These are phyloP conservation scores for Cryptomeria japonica DNA, from an alignment of 75 land plant genomes.

Conservation along the genomic window DNA sequence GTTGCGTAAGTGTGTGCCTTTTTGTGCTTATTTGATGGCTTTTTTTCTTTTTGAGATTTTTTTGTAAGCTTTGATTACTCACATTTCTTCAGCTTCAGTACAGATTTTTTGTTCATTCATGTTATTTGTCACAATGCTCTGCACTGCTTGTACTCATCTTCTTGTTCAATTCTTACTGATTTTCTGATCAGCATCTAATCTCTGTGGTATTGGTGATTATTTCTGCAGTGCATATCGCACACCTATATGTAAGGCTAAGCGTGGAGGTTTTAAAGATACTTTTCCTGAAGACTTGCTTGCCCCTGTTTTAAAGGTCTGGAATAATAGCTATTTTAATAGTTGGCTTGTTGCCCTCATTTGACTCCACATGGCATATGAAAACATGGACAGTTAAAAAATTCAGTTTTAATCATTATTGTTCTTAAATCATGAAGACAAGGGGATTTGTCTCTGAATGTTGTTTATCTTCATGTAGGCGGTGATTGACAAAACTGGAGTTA, in stretches of 20 bases:
- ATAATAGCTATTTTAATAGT: neutral
- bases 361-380: neutral
- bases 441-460: neutral
- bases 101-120: neutral
- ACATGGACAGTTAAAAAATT: neutral
- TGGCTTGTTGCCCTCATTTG: neutral
- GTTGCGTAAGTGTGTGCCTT: constrained; percentile 74
- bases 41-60: neutral
- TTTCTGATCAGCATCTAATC: neutral
- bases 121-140: neutral
- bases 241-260: constrained; percentile 82
- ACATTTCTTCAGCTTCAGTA: neutral
- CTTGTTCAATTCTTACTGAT: constrained; percentile 3
- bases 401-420: neutral
- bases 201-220: neutral
- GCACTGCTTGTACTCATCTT: neutral
- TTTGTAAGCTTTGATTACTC: neutral
- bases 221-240: constrained; percentile 74
- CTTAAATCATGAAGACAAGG: neutral
- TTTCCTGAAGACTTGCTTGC: constrained; percentile 84
- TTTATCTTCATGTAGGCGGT: constrained; percentile 53
- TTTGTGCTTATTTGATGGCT: neutral
- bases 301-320: constrained; percentile 79
- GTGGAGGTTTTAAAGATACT: constrained; percentile 98
- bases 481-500: constrained; percentile 71